Evolutionary conservation across 2,329 filamentous ascomycete species (phyloP), one percentile per base, ranked within the genome.

Genomic region (Anthostomella pinea): DNA sequence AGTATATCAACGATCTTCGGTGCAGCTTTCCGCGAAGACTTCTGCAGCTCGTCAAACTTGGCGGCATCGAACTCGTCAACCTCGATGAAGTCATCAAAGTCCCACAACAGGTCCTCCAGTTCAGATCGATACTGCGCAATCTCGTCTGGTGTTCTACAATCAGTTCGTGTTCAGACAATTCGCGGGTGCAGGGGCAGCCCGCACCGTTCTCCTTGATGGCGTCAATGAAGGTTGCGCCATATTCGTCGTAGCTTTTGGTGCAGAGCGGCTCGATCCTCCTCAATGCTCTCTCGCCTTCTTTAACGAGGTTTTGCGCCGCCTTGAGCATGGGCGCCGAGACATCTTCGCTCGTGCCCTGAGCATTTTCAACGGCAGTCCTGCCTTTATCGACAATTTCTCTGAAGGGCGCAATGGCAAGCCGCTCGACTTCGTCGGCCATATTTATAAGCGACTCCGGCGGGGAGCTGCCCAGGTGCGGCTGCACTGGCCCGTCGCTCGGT

Each of bases 21-120:
- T 2, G 73, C 73, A 1, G 68, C 65, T 33, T 67, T 68, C 35
- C 72, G 66, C 11, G 70, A 72, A 5, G 67, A 49, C 23, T 64
- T 64, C 48, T 72, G 69, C 4, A 78, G 59, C 45, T 72, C 65
- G 13, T 62, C 54, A 35, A 70, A 79, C 42, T 70, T 73, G 13
- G 62, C 63, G 17, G 60, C 54, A n/a, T 77, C 71, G 42, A 78
- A 79, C 16, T 63, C 63, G 21, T 73, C 68, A 10, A 59, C 48
- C 32, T 74, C 69, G 42, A 71, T 56, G 45, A 64, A 76, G 35
- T 79, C 74, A 37, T 79, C 75, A 46, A 79, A 77, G 33, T 73
- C 74, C 67, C 73, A 79, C 6, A 78, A 56, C 16, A 76, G 49
- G 30, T 72, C 66, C 39, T 65, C 70, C 25, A 79, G 59, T 37